Base-by-base conservation (phyloP, 306 rosid genomes). In the Sicyos baderoa region DNA sequence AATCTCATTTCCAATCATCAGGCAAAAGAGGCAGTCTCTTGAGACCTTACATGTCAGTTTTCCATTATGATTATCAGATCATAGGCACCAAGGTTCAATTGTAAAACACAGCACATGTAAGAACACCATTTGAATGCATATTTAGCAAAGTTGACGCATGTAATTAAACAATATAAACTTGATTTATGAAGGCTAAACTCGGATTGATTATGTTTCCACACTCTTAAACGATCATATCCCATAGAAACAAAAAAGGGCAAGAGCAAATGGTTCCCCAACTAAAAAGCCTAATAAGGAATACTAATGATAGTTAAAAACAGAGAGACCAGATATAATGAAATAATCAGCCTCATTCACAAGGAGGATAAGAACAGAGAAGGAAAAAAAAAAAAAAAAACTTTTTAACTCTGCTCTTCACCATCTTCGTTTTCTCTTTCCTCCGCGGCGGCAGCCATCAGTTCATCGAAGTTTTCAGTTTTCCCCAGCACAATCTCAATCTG, bases 401-500 rank as follows among this genome's bases (percentile, higher is more conserved):
- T 68, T 77, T 79, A 82, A 74, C 76, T 74, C 72, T 82, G 80
- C 74, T 85, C 87, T 47, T 85, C 89, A 16, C 11, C 69, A 53
- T 80, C 86, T 72, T 65, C 86, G 8, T 42, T 66, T 12, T 85
- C 83, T 61, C 83, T 78, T 80, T 85, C 89, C 82, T 80, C 85
- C 6, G 87, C 87, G 9, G 84, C 89, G 37, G 87, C 83, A 0
- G 85, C 87, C 86, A 85, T 85, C 78, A 82, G 57, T 54, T 85
- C 89, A 53, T 85, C 89, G 9, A 85, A 85, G 61, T 80, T 85
- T 42, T 76, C 85, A 5, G 85, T 85, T 78, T 85, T 85, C 32
- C 80, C 82, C 37, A 85, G 77, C 74, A 80, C 27, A 76, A 82
- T 82, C 82, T 85, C 89, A 66, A 85, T 85, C 89, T 85, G 79